These are phyloP conservation scores for Apiosordaria backusii DNA, from an alignment of 495 filamentous ascomycete species.

Conservation along the genomic window DNA sequence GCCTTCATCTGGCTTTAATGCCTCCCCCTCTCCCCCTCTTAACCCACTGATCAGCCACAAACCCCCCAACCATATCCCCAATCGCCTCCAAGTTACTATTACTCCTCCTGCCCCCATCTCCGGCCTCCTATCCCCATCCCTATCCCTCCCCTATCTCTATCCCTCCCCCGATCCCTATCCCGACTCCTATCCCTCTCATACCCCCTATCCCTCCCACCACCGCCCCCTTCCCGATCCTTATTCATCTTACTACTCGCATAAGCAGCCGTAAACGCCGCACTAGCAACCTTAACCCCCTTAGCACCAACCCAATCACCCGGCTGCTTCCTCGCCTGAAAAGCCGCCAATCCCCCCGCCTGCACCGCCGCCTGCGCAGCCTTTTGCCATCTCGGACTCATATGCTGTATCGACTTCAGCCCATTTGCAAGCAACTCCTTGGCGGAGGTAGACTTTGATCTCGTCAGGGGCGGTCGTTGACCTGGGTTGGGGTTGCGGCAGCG, in stretches of 20 bases:
- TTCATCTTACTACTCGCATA: conserved; percentile 25
- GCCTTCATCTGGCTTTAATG: too few relatives aligned
- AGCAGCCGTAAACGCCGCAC: conserved; percentile 42
- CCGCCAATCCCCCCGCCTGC: conserved; percentile 40
- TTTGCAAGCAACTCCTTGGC: conserved; percentile 8
- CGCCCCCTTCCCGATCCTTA: conserved; percentile 12
- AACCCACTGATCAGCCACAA: neutral
- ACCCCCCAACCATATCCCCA: neutral
- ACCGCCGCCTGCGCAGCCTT: conserved; percentile 39
- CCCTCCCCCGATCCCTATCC: neutral
- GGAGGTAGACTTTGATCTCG: conserved; percentile 22
- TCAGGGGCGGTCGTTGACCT: conserved; percentile 11
- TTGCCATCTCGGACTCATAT: conserved; percentile 27
- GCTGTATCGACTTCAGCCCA: neutral
- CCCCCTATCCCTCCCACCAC: conserved; percentile 1
- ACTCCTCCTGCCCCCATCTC: neutral
- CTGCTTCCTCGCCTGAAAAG: conserved; percentile 35
- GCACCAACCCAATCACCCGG: conserved; percentile 40
- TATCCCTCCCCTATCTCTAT: neutral
- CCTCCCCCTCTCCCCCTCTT: conserved; percentile 1
- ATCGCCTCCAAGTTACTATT: neutral
- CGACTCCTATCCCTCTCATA: neutral
- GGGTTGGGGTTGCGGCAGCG: neutral
- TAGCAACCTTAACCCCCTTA: conserved; percentile 41
- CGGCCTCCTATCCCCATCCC: neutral